phyloP scores from a whole-genome alignment of 129 eudicot species.

The Flaveria linearis region DNA sequence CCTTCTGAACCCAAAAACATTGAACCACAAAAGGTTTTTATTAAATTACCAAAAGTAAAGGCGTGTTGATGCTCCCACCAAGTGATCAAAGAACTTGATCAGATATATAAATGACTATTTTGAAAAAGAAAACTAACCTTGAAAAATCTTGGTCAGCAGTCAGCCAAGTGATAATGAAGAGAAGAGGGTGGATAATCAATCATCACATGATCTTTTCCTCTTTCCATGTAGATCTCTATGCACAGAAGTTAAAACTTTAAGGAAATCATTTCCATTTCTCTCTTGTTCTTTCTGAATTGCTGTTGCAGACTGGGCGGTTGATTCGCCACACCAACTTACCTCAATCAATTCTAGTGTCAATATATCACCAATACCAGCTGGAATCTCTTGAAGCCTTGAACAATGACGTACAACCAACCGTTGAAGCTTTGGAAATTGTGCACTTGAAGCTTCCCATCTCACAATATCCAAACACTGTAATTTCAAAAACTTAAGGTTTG shows the following conservation, averaged over 20 bases:
- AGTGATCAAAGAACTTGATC: conserved; percentile 1
- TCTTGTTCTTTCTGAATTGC: conserved; percentile 36
- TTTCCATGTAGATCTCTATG: conserved; percentile 29
- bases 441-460: conserved; percentile 25
- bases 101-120: neutral
- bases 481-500: conserved; percentile 34
- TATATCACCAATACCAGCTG: conserved; percentile 30
- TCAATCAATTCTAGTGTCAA: conserved; percentile 28
- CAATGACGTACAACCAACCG: conserved; percentile 29
- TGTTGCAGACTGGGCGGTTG: conserved; percentile 27
- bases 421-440: conserved; percentile 35
- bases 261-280: conserved; percentile 32
- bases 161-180: neutral
- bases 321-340: conserved; percentile 22
- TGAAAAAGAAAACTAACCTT: conserved; percentile 11
- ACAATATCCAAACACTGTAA: conserved; percentile 29
- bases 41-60: neutral
- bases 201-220: conserved; percentile 29
- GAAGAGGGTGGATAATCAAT: conserved; percentile 16
- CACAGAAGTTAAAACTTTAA: conserved; percentile 25
- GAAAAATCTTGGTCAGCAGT: neutral
- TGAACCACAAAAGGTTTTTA: neutral
- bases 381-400: conserved; percentile 36
- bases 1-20: neutral
- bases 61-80: neutral